Evolutionary conservation across 768 basidiomycete species (phyloP).

Genomic region (Fibroporia radiculosa): DNA sequence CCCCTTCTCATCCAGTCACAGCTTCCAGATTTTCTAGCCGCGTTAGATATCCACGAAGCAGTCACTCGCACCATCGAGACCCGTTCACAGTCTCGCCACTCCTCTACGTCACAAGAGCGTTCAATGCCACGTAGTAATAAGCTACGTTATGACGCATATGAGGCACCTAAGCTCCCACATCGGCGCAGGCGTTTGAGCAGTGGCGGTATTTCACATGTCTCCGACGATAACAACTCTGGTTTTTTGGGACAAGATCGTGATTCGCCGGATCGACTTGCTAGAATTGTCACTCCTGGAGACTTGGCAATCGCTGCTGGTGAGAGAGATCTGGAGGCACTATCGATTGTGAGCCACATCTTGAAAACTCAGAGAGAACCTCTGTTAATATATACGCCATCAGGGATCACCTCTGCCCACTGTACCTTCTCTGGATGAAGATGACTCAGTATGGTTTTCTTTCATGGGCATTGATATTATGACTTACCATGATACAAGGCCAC

Average conservation of each 20-base stretch:
- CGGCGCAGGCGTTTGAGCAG: slow-evolving; percentile 32
- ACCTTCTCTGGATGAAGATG: slow-evolving; percentile 13
- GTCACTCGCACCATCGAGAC: neutral
- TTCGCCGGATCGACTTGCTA: slow-evolving; percentile 16
- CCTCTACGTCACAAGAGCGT: slow-evolving; percentile 9
- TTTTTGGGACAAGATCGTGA: slow-evolving; percentile 18
- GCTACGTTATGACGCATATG: slow-evolving; percentile 67
- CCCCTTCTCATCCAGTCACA: slow-evolving; percentile 20
- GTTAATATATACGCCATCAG: neutral
- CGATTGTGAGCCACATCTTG: slow-evolving; percentile 12
- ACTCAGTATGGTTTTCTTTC: slow-evolving; percentile 4
- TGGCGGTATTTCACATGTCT: slow-evolving; percentile 30
- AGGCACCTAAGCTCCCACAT: slow-evolving; percentile 45
- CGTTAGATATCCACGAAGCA: slow-evolving; percentile 31
- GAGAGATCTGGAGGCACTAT: slow-evolving; percentile 23
- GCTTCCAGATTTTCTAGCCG: slow-evolving; percentile 65
- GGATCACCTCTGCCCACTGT: slow-evolving; percentile 9
- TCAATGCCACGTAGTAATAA: slow-evolving; percentile 27
- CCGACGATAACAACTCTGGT: slow-evolving; percentile 28
- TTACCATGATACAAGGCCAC: slow-evolving; percentile 21
- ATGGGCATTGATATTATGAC: neutral
- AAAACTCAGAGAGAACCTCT: neutral
- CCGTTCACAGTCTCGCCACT: slow-evolving; percentile 7
- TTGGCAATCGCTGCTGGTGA: slow-evolving; percentile 32
- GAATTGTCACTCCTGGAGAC: slow-evolving; percentile 35